These are phyloP conservation scores for Phytophthora hybrid DNA, from an alignment of 352 stramenopile species.

Conservation along the genomic window DNA sequence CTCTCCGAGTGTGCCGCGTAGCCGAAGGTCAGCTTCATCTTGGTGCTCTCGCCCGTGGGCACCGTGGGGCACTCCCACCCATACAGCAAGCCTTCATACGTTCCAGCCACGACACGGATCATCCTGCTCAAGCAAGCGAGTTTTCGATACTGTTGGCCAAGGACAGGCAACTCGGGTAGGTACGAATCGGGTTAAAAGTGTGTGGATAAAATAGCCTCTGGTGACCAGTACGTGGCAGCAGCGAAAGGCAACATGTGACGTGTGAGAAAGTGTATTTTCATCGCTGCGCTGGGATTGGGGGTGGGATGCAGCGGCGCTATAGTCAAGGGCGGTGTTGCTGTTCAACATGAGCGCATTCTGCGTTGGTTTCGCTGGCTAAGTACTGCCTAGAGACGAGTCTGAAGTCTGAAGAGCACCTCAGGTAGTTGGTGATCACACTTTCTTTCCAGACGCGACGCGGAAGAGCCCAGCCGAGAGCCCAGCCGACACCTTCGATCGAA, in stretches of 20 bases:
- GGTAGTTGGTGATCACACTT: constrained; percentile 7
- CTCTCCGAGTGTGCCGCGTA: constrained; percentile 87
- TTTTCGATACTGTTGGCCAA: constrained; percentile 41
- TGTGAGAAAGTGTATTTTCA: constrained; percentile 49
- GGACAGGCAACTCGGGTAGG: constrained; percentile 28
- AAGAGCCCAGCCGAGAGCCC: constrained; percentile 21
- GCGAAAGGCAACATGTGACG: constrained; percentile 46
- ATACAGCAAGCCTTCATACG: constrained; percentile 89
- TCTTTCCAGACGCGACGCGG: constrained; percentile 36
- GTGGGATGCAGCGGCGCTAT: constrained; percentile 32
- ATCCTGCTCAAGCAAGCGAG: constrained; percentile 29
- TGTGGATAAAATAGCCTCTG: constrained; percentile 18
- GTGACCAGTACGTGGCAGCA: constrained; percentile 32
- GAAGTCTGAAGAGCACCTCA: not conserved
- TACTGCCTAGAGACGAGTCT: constrained; percentile 7
- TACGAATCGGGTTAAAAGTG: constrained; percentile 36
- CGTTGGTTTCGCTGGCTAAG: constrained; percentile 38
- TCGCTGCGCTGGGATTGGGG: constrained; percentile 22
- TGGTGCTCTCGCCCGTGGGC: constrained; percentile 40
- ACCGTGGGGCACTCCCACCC: constrained; percentile 74
- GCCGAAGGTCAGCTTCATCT: constrained; percentile 88
- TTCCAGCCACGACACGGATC: constrained; percentile 85
- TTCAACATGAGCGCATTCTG: constrained; percentile 13
- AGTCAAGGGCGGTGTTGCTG: constrained; percentile 10
- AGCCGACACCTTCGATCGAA: constrained; percentile 12